Evolutionary conservation across 2,329 filamentous ascomycete species (phyloP).

Genomic region (Neopestalotiopsis rosae): DNA sequence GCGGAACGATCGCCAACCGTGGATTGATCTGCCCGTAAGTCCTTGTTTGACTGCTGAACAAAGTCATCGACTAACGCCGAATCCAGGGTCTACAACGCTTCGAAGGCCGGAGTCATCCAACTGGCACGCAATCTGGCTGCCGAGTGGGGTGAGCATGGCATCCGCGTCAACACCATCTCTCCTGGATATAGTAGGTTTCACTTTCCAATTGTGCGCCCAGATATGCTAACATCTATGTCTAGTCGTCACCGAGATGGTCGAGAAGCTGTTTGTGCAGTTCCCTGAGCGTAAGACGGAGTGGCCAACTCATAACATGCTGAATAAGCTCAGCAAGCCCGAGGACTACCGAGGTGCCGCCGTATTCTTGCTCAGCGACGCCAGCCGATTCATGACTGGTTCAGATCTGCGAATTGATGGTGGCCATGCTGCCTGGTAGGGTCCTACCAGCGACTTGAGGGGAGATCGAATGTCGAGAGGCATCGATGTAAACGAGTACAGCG

Average conservation of each 20-base stretch:
- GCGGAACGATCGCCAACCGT: constrained; percentile 69
- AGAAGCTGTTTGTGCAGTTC: constrained; percentile 75
- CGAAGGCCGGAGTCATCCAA: constrained; percentile 76
- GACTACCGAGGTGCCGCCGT: constrained; percentile 76
- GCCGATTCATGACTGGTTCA: constrained; percentile 73
- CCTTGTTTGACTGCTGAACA: neutral
- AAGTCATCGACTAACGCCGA: neutral
- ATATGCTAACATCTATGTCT: neutral
- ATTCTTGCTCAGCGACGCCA: constrained; percentile 70
- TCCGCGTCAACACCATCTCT: constrained; percentile 82
- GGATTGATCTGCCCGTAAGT: constrained; percentile 64
- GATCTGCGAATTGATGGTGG: constrained; percentile 76
- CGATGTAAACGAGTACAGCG: too few species aligned
- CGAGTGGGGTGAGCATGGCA: constrained; percentile 75
- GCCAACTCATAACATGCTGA: constrained; percentile 87
- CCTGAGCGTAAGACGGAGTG: constrained; percentile 73
- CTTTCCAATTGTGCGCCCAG: too few species aligned
- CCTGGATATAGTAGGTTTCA: constrained; percentile 66
- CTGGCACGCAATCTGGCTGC: constrained; percentile 72
- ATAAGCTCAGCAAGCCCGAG: constrained; percentile 67
- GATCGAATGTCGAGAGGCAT: too few species aligned
- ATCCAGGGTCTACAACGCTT: constrained; percentile 74
- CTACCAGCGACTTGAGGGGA: too few species aligned
- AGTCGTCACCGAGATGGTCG: constrained; percentile 81
- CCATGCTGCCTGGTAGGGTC: constrained; percentile 61